Base-by-base conservation (phyloP, 306 rosid species). In the Luffa acutangula region DNA sequence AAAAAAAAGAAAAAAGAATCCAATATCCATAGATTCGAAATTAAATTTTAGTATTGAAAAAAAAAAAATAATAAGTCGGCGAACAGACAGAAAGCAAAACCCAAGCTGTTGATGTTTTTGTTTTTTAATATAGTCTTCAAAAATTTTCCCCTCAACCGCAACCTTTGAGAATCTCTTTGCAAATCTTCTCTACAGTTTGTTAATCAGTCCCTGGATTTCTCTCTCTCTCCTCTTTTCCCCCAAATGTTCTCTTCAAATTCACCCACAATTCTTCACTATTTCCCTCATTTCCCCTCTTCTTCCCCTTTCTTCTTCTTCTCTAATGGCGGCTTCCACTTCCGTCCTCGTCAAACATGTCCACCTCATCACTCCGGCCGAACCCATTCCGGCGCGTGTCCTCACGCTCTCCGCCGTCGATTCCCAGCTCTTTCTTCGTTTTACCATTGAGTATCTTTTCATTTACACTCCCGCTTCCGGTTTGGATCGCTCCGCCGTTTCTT, bases 371-470 rank as follows among this genome's bases (percentile, higher is more conserved):
- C 98, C 98, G 12, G 83, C 92, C 14, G 92, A 87, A 9, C 92
- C 93, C 73, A 89, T 92, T 51, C 97, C 97, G 5, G 4, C 56
- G n/a, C 72, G 80, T 57, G 80, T 87, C 6, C 90, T 94, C 37
- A 2, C 80, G 3, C 97, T 94, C 57, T 94, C 98, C 0, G 79
- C 97, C 31, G 36, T 94, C 4, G 98, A 94, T 57, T 94, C 97
- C 2, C 98, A 94, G 59, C 96, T 87, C 83, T 94, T 94, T 81
- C 92, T 94, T 34, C 97, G 97, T 34, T 94, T 94, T 88, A 89
- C 92, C 6, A 86, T 92, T 1, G 98, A 94, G 78, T 94, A 92
- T 76, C 95, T 94, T 67, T 18, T 92, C 0, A 36, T 92, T 12
- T 94, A 88, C 86, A 64, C n/a, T 37, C 85, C 90, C 33, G 15